These are phyloP conservation scores for Epichloe bromicola DNA, from an alignment of 2,329 filamentous ascomycete genomes.

Conservation along the genomic window DNA sequence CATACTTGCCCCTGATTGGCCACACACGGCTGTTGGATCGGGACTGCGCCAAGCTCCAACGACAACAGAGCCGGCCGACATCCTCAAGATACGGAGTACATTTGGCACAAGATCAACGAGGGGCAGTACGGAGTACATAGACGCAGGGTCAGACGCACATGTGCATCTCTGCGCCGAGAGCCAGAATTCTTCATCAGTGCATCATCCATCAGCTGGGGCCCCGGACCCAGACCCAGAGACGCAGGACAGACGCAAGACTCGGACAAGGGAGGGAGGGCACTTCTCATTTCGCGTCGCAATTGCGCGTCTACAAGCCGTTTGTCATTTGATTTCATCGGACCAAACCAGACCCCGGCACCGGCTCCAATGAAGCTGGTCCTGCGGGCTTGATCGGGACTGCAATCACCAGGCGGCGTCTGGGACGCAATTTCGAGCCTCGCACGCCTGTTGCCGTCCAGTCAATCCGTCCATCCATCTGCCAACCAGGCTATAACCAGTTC, in stretches of 20 bases:
- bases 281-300: neutral
- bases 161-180: neutral
- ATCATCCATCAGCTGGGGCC: neutral
- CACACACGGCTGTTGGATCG: neutral
- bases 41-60: neutral
- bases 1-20: neutral
- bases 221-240: neutral
- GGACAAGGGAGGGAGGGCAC: neutral
- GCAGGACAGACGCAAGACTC: neutral
- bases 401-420: neutral
- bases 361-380: neutral
- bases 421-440: slow-evolving; percentile 3
- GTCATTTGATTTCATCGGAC: no score
- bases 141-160: neutral
- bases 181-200: neutral
- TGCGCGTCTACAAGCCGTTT: neutral
- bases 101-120: neutral
- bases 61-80: neutral
- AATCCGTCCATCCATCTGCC: neutral
- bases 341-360: neutral
- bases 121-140: neutral
- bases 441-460: neutral
- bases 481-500: slow-evolving; percentile 2
- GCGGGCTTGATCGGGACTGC: neutral
- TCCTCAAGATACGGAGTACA: neutral